These are phyloP conservation scores for Karstenula rhodostoma DNA, from an alignment of 2,329 filamentous ascomycete species.

Conservation along the genomic window DNA sequence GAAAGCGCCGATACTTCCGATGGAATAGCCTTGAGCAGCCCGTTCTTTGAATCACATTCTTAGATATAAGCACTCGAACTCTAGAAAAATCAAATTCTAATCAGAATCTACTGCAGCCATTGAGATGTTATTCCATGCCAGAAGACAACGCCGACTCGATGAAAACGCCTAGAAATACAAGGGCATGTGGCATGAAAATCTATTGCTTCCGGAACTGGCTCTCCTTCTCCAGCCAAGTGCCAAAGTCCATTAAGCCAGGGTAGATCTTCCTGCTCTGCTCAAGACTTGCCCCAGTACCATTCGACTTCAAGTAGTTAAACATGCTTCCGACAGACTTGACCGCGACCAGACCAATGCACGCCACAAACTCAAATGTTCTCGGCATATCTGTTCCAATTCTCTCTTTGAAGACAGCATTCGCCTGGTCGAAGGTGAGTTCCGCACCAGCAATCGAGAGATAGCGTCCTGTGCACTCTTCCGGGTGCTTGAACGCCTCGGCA, in stretches of 20 bases:
- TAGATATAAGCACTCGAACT: not conserved
- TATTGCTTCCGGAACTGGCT: constrained; percentile 41
- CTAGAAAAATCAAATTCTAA: not conserved
- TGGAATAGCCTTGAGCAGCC: no score
- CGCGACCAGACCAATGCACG: constrained; percentile 35
- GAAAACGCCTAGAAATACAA: not conserved
- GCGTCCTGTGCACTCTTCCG: constrained; percentile 51
- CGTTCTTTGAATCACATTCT: not conserved
- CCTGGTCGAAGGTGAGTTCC: constrained; percentile 54
- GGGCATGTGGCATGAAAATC: not conserved
- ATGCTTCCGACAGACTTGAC: constrained; percentile 52
- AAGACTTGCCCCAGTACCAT: constrained; percentile 54
- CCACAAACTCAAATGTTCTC: constrained; percentile 48
- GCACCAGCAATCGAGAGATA: constrained; percentile 59
- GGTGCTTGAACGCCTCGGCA: constrained; percentile 55
- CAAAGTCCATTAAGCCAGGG: constrained; percentile 55
- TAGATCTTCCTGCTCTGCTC: constrained; percentile 48
- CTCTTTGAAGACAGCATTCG: constrained; percentile 53
- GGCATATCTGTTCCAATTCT: constrained; percentile 54
- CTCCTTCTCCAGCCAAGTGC: constrained; percentile 54
- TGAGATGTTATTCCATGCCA: not conserved
- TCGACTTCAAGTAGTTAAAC: constrained; percentile 56
- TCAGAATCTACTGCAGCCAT: not conserved
- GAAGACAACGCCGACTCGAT: not conserved
- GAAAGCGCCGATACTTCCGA: no score